These are phyloP conservation scores for Cutaneotrichosporon cutaneum DNA, from an alignment of 1,284 basidiomycete genomes.

Conservation along the genomic window DNA sequence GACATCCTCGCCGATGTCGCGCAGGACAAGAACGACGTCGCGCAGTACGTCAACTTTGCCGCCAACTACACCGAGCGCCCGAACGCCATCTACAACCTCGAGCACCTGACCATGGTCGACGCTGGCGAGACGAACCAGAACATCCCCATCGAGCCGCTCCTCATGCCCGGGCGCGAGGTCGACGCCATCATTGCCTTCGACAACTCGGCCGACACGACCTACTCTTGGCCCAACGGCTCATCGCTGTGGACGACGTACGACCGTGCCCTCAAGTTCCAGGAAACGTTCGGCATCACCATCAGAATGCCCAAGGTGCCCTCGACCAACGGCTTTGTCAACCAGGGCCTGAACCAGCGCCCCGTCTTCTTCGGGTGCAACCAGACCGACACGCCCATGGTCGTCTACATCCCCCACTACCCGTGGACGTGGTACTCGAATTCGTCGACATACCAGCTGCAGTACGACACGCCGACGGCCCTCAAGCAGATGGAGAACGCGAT, in stretches of 20 bases:
- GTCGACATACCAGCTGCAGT: constrained; percentile 52
- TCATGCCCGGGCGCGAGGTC: constrained; percentile 55
- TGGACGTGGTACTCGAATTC: constrained; percentile 52
- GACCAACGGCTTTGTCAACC: constrained; percentile 56
- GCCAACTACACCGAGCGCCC: constrained; percentile 38
- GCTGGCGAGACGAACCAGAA: constrained; percentile 56
- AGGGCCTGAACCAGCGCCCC: constrained; percentile 58
- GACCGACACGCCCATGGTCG: constrained; percentile 52
- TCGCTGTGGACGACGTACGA: constrained; percentile 49
- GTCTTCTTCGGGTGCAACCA: constrained; percentile 52
- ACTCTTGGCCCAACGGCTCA: constrained; percentile 58
- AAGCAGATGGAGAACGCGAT: constrained; percentile 44
- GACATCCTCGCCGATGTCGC: constrained; percentile 43
- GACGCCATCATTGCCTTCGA: constrained; percentile 60
- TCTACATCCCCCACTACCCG: constrained; percentile 57
- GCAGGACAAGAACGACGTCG: constrained; percentile 53
- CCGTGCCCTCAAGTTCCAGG: constrained; percentile 32
- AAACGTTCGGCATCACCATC: constrained; percentile 36
- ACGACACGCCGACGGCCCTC: constrained; percentile 45
- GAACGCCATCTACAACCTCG: constrained; percentile 42
- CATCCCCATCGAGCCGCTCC: constrained; percentile 57
- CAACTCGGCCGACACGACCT: constrained; percentile 56
- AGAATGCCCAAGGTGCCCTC: constrained; percentile 55
- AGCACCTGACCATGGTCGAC: constrained; percentile 55
- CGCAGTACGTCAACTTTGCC: constrained; percentile 50